phyloP scores from a whole-genome alignment of 192 early-diverging fungal genomes.

The Podila verticillata region DNA sequence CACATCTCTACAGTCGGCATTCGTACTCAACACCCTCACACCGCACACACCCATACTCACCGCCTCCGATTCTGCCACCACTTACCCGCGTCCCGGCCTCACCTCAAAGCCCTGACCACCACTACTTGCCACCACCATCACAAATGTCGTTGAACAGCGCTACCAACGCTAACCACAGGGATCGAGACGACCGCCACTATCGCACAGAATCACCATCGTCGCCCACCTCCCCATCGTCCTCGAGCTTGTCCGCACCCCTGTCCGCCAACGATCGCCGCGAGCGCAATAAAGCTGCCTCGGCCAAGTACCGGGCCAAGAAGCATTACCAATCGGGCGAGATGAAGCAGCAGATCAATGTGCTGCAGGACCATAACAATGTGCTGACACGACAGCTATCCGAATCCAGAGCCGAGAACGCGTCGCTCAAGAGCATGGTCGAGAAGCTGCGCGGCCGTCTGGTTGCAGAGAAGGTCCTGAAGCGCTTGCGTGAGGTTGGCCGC shows the following conservation, averaged over 20 bases:
- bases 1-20: conserved; percentile 7
- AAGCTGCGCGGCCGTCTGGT: conserved; percentile 61
- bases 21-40: conserved; percentile 25
- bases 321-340: conserved; percentile 67
- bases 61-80: conserved; percentile 27
- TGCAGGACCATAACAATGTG: conserved; percentile 55
- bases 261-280: conserved; percentile 61
- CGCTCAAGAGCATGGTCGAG: conserved; percentile 57
- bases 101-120: conserved; percentile 25
- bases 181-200: conserved; percentile 14
- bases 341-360: conserved; percentile 53
- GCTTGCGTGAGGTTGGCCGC: conserved; percentile 50
- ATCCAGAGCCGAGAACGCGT: conserved; percentile 56
- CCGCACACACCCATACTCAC: conserved; percentile 30
- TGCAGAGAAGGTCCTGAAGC: conserved; percentile 64
- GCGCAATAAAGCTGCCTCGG: conserved; percentile 69
- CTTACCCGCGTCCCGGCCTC: conserved; percentile 25
- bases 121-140: conserved; percentile 7
- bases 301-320: conserved; percentile 70
- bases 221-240: conserved; percentile 12
- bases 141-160: too few relatives aligned
- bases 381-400: conserved; percentile 59
- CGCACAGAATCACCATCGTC: conserved; percentile 18
- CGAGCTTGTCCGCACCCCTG: conserved; percentile 26
- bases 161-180: too few relatives aligned